Evolutionary conservation across 495 filamentous ascomycete species (phyloP), one percentile per base, ranked within the genome.

Genomic region (Neurospora sp.): DNA sequence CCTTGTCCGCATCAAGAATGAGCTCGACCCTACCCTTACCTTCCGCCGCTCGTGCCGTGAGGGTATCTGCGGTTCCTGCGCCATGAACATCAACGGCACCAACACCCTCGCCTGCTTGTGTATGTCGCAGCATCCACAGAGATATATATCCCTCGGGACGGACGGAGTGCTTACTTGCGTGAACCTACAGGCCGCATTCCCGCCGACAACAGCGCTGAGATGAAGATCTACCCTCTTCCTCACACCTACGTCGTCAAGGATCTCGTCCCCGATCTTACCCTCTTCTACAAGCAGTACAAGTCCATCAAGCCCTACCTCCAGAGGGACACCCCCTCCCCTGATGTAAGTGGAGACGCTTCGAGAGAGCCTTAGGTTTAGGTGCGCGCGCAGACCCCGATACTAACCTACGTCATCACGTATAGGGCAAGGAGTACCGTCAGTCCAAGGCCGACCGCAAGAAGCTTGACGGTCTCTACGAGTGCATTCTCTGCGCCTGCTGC

Each of bases 221-320:
- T 92, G 78, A 96, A 97, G 87, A 96, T 99, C 87, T 99, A 99
- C 85, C 96, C 96, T 16, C 89, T 99, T 73, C 96, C 96, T 75
- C 96, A 99, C 88, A 99, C 94, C 82, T 99, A 97, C 87, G 92
- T 98, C 77, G 95, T 99, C 85, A 99, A 97, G 90, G 96, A 99
- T 81, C 88, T 99, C 75, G 95, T 99, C 14, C 95, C 96, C 69
- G 96, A 99, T 82, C 85, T 99, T 76, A 99, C 96, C 77, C 92
- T 93, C 74, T 98, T 99, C 90, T 99, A 99, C 92, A 97, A 98
- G 88, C 96, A 99, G 88, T 99, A 99, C 90, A 97, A 97, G 85
- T 97, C 95, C 31, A 97, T 99, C 86, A 97, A 99, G 89, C 96
- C 96, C 8, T 99, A 97, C 81, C 92, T 99, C 41, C 96, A 97